A percentile compares a stretch with the other conserved stretches of the same genome.
Evolutionary conservation across 192 early-diverging fungal genomes (phyloP).

Genomic region (Gonapodya sp.): DNA sequence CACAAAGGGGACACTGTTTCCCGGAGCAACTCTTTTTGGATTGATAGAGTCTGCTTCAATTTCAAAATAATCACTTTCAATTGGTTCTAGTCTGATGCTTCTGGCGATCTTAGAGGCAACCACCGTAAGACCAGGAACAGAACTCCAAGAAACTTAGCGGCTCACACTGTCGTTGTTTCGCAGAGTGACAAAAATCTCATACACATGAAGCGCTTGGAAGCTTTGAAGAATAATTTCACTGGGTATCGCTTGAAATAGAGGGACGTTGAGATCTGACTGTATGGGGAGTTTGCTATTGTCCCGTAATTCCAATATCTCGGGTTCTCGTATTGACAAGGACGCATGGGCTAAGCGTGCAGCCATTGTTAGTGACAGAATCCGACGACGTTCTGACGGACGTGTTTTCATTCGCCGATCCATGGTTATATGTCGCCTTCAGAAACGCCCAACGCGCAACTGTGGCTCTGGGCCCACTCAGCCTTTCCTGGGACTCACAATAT

Average conservation of each 20-base stretch:
- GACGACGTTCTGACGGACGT: background rate
- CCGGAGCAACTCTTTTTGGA: slow-evolving; percentile 47
- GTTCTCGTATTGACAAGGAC: background rate
- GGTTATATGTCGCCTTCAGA: too few species aligned
- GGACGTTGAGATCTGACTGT: slow-evolving; percentile 12
- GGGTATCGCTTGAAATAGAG: slow-evolving; percentile 44
- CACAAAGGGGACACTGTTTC: slow-evolving; percentile 45
- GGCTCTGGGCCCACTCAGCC: too few species aligned
- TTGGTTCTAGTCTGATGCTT: slow-evolving; percentile 36
- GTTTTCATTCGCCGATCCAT: too few species aligned
- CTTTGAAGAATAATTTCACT: slow-evolving; percentile 30
- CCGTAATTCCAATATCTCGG: too few species aligned
- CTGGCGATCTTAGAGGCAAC: slow-evolving; percentile 30
- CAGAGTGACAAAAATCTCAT: slow-evolving; percentile 42
- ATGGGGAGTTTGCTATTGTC: background rate
- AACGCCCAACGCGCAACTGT: too few species aligned
- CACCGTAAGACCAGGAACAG: background rate
- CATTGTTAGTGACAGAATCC: background rate
- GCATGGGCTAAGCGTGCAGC: background rate
- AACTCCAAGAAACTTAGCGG: slow-evolving; percentile 6
- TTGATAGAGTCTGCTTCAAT: slow-evolving; percentile 32
- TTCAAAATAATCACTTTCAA: slow-evolving; percentile 34
- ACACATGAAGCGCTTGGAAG: slow-evolving; percentile 38
- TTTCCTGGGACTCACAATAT: background rate
- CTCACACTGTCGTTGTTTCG: slow-evolving; percentile 52